Evolutionary conservation across 768 basidiomycete genomes (phyloP), one percentile per base, ranked within the genome.

Genomic region (Lepiota brunneoincarnata): DNA sequence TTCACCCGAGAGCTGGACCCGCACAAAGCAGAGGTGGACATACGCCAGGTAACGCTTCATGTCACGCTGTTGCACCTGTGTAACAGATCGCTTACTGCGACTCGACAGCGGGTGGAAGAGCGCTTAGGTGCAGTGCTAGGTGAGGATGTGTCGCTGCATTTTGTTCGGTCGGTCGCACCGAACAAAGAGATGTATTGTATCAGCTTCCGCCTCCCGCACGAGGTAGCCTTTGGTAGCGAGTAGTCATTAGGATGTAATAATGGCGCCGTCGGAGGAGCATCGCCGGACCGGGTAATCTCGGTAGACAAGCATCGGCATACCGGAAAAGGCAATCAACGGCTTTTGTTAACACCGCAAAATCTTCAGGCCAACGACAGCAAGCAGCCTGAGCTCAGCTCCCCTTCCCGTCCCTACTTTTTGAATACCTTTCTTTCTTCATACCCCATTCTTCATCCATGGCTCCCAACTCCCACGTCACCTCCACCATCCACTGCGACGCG

Each of bases 181-280:
- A 89, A 84, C 70, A 98, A 99, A 72, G 88, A 93, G 63, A 98
- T 98, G 96, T 98, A 95, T 69, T 95, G 96, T 69, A 81, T 99
- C 51, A 89, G 89, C 68, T 98, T 99, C 77, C 68, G 74, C 17
- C 67, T 73, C 31, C 72, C 75, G 34, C 58, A 64, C 24, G 69
- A 66, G 51, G 78, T 76, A 11, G 74, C 72, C 35, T 70, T 72
- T 62, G 38, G 28, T 54, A 54, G 53, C 21, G 40, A 54, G 46
- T 49, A 17, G 28, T 6, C 47, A 26, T 39, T 55, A 36, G 35
- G 7, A 46, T 55, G 17, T 38, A 21, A 3, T 23, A 24, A 38
- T 24, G 44, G 45, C 35, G 39, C 23, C 14, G 38, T 38, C 35
- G 43, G 46, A 1, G 6, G 14, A 35, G 17, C 2, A 40, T 24